Conservation (phyloP, 192 early-diverging fungal species). For the Coemansia interrupta region DNA sequence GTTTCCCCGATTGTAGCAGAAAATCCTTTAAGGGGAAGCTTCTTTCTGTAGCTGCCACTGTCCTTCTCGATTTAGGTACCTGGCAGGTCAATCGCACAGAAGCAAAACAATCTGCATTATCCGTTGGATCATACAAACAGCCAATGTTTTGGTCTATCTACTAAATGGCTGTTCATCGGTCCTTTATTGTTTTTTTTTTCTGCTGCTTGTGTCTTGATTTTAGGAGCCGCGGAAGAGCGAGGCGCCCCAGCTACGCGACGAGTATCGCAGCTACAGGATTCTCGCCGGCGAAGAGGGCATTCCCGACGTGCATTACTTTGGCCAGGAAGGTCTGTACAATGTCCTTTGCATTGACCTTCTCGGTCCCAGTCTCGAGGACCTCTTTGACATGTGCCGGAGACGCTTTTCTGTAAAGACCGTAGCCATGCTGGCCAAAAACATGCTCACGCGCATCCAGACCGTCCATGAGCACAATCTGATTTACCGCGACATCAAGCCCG, state of each 20-base stretch:
- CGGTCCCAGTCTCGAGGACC: conserved; percentile 89
- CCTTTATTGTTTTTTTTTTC: conserved; percentile 3
- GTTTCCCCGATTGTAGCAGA: too few species aligned
- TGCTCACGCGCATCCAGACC: conserved; percentile 83
- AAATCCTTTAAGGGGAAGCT: too few species aligned
- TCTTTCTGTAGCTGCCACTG: too few species aligned
- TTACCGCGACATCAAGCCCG: conserved; percentile 98
- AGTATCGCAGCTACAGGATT: conserved; percentile 94
- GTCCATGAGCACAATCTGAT: conserved; percentile 94
- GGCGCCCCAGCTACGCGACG: conserved; percentile 94
- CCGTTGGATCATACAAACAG: too few species aligned
- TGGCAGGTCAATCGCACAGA: too few species aligned
- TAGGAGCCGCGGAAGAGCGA: conserved; percentile 91
- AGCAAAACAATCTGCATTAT: too few species aligned
- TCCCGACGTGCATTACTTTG: conserved; percentile 91
- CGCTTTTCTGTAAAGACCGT: conserved; percentile 92
- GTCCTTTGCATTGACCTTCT: conserved; percentile 92
- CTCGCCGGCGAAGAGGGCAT: conserved; percentile 81
- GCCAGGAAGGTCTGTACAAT: conserved; percentile 94
- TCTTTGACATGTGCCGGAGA: conserved; percentile 94
- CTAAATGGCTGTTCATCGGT: background rate
- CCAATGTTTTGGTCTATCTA: too few species aligned
- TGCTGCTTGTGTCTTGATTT: conserved; percentile 1
- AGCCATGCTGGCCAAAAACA: conserved; percentile 91
- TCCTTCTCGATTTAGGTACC: too few species aligned